phyloP scores from a whole-genome alignment of 2,329 filamentous ascomycete genomes.

The Stachybotrys elegans region DNA sequence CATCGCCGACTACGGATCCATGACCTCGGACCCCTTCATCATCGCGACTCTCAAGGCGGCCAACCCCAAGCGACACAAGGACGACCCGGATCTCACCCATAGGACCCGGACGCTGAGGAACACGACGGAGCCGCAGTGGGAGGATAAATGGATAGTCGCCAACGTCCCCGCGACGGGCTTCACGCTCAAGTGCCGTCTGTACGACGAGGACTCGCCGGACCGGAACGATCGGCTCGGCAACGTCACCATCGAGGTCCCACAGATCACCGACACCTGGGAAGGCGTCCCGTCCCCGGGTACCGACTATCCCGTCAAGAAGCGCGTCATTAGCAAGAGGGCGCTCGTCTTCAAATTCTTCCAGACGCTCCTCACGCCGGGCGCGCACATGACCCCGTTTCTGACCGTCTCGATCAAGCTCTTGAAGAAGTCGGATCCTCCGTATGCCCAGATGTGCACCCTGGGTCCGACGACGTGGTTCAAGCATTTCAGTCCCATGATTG shows the following conservation, averaged over 20 bases:
- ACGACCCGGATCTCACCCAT: slow-evolving; percentile 70
- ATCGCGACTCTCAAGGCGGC: slow-evolving; percentile 67
- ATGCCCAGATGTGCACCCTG: slow-evolving; percentile 70
- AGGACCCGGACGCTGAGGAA: slow-evolving; percentile 72
- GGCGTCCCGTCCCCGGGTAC: slow-evolving; percentile 57
- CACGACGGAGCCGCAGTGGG: slow-evolving; percentile 72
- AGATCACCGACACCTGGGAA: slow-evolving; percentile 60
- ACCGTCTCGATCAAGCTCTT: slow-evolving; percentile 73
- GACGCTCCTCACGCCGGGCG: slow-evolving; percentile 53
- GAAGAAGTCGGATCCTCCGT: slow-evolving; percentile 65
- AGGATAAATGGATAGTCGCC: slow-evolving; percentile 81
- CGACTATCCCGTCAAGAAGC: slow-evolving; percentile 71
- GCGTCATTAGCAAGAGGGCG: slow-evolving; percentile 80
- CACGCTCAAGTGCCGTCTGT: slow-evolving; percentile 76
- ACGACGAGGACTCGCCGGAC: slow-evolving; percentile 85
- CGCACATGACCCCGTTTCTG: slow-evolving; percentile 66
- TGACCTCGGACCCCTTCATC: slow-evolving; percentile 81
- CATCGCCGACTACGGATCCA: slow-evolving; percentile 69
- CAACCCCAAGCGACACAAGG: slow-evolving; percentile 74
- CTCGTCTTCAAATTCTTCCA: slow-evolving; percentile 69
- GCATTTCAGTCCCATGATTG: slow-evolving; percentile 86
- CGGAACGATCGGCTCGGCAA: slow-evolving; percentile 86
- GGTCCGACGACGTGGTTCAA: slow-evolving; percentile 72
- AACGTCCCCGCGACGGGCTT: slow-evolving; percentile 81
- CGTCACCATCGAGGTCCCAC: slow-evolving; percentile 62